Percentiles rank a stretch among this genome's conserved stretches.
Evolutionary conservation across 495 filamentous ascomycete species (phyloP).

Genomic region (Apodospora peruviana): DNA sequence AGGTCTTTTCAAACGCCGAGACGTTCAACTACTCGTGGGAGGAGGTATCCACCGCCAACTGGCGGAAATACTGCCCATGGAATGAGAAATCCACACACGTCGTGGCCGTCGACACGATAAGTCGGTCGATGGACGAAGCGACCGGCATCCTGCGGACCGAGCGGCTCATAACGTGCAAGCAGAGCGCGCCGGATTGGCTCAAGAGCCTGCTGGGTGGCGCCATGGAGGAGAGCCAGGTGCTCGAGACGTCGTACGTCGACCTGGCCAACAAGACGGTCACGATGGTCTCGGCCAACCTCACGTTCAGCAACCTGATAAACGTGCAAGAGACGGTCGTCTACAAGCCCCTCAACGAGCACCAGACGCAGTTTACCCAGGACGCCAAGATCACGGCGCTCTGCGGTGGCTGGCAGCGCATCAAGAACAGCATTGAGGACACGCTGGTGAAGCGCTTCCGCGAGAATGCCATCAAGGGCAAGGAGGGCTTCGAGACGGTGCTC

Average conservation of each 20-base stretch:
- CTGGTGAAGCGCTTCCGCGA: slow-evolving; percentile 83
- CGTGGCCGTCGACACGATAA: slow-evolving; percentile 87
- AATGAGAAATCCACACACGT: slow-evolving; percentile 94
- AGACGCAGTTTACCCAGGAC: slow-evolving; percentile 78
- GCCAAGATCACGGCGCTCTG: slow-evolving; percentile 90
- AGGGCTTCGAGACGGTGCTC: slow-evolving; percentile 91
- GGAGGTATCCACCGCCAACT: slow-evolving; percentile 98
- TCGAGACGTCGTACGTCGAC: slow-evolving; percentile 93
- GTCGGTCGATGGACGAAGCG: slow-evolving; percentile 66
- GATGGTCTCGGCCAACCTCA: slow-evolving; percentile 90
- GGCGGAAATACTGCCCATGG: slow-evolving; percentile 98
- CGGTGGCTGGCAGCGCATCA: slow-evolving; percentile 93
- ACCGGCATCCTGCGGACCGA: slow-evolving; percentile 94
- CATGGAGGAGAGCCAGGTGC: slow-evolving; percentile 72
- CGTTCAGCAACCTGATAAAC: slow-evolving; percentile 77
- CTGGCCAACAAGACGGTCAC: slow-evolving; percentile 75
- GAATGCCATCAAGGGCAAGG: slow-evolving; percentile 80
- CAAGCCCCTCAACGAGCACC: slow-evolving; percentile 54
- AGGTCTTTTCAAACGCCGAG: slow-evolving; percentile 82
- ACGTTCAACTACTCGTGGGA: slow-evolving; percentile 97
- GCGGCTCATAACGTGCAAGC: slow-evolving; percentile 90
- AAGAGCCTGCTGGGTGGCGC: slow-evolving; percentile 63
- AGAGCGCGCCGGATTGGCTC: slow-evolving; percentile 85
- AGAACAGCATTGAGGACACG: slow-evolving; percentile 87
- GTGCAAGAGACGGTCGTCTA: slow-evolving; percentile 90